Evolutionary conservation across 768 basidiomycete genomes (phyloP).

Genomic region (Termitomyces sp.): DNA sequence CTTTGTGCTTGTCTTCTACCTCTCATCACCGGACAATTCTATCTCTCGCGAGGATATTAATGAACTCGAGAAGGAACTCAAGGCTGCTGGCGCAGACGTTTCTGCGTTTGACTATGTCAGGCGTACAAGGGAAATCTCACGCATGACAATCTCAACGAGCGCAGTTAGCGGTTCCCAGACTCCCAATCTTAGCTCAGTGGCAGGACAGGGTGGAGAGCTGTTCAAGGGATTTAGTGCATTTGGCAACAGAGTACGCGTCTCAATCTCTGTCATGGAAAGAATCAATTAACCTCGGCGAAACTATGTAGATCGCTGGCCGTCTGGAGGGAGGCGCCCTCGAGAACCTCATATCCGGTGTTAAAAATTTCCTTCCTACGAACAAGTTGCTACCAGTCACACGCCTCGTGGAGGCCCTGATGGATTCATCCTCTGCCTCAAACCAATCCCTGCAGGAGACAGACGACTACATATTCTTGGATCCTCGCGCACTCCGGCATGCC

Average conservation of each 20-base stretch:
- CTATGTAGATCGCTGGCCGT: conserved; percentile 75
- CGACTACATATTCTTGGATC: conserved; percentile 92
- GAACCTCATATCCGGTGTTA: conserved; percentile 94
- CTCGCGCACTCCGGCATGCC: conserved; percentile 64
- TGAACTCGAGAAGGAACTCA: conserved; percentile 85
- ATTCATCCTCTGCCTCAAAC: conserved; percentile 88
- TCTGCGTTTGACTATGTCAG: conserved; percentile 91
- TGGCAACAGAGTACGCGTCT: conserved; percentile 68
- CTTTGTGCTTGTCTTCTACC: conserved; percentile 91
- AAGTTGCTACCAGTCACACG: conserved; percentile 92
- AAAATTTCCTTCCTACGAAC: conserved; percentile 93
- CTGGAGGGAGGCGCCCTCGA: conserved; percentile 95
- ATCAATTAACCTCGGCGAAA: not conserved
- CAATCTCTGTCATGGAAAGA: not conserved
- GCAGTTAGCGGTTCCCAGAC: conserved; percentile 55
- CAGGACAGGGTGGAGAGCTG: conserved; percentile 75
- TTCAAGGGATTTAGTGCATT: conserved; percentile 92
- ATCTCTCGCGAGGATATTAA: conserved; percentile 83
- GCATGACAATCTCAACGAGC: conserved; percentile 75
- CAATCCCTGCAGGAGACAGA: conserved; percentile 96
- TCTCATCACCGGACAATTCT: conserved; percentile 76
- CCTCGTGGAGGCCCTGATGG: conserved; percentile 94
- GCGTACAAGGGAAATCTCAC: conserved; percentile 82
- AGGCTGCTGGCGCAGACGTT: conserved; percentile 72
- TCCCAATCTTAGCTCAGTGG: conserved; percentile 53